Evolutionary conservation across 1,284 basidiomycete species (phyloP).

Genomic region (Ganoderma leucocontextum): DNA sequence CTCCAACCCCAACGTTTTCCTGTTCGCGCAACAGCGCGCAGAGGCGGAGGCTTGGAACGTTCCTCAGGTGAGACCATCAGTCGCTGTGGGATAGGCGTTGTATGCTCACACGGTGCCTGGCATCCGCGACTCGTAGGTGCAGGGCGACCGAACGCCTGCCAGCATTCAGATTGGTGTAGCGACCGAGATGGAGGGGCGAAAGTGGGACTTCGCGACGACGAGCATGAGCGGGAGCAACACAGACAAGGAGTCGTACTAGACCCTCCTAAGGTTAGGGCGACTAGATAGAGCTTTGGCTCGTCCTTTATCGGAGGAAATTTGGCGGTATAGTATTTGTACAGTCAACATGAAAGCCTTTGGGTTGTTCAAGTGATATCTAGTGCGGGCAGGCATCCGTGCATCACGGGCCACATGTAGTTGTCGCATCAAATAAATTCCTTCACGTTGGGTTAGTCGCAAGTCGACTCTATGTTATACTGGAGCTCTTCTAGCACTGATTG

Average conservation of each 20-base stretch:
- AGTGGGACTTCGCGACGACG: conserved; percentile 7
- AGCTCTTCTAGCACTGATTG: neutral
- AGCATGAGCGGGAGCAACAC: neutral
- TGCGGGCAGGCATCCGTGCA: neutral
- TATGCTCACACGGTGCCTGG: neutral
- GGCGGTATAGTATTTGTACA: neutral
- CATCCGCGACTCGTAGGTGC: neutral
- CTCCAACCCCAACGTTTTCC: neutral
- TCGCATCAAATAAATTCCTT: too few relatives aligned
- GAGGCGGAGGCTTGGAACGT: conserved; percentile 4
- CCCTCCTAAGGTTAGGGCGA: neutral
- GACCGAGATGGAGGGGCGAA: conserved; percentile 4
- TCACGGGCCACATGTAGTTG: neutral
- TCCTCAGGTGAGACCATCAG: conserved; percentile 2
- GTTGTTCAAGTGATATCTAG: neutral
- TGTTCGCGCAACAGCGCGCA: neutral
- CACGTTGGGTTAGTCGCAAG: too few relatives aligned
- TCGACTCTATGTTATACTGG: too few relatives aligned
- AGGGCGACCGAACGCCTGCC: neutral
- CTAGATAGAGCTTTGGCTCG: conserved; percentile 29
- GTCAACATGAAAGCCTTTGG: neutral
- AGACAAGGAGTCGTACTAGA: neutral
- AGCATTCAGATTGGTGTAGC: conserved; percentile 2
- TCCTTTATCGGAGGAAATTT: neutral
- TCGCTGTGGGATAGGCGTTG: neutral